Evolutionary conservation across 192 early-diverging fungal genomes (phyloP), one percentile per base, ranked within the genome.

Genomic region (Podila minutissima): DNA sequence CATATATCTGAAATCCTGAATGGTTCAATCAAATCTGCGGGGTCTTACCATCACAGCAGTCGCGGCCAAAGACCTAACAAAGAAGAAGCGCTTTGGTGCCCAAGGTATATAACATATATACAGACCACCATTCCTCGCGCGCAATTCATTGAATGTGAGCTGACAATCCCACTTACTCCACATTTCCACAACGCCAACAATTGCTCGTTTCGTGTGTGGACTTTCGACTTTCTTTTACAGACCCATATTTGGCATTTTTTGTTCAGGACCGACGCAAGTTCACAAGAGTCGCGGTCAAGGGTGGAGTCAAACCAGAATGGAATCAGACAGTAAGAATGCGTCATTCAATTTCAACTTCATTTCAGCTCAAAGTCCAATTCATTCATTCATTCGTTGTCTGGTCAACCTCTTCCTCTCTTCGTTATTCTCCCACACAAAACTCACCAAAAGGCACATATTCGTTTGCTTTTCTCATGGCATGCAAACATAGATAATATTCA

Each of bases 171-270:
- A 11, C 0, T 46, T 46, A 46, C 41, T 46, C 15, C 15, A 41
- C 41, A 46, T 46, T 46, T 46, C 41, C 41, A 17, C 15, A 46
- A 17, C 41, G 15, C 41, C 22, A 5, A 59, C 31, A 26, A 59
- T 15, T 31, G 2, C 58, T 19, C 58, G 31, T 12, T 59, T 59
- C 32, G 29, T 10, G 58, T 24, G 10, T 28, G 26, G 24, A 33
- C 10, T 46, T 11, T 46, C 41, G 11, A 17, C 41, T 41, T 41
- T 46, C 41, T 22, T 28, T 11, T 15, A 31, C 66, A 81, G 77
- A 81, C 46, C 77, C 77, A 19, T 81, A 81, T 57, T 29, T 81
- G 65, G 51, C 71, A 4, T 81, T 81, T 41, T 73, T 49, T 59
- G 26, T 81, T 22, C 77, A 81, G 57, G 38, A 32, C 59, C 71